These are phyloP conservation scores for Cryptosporidium xiaoi DNA, from an alignment of 169 alveolate species.

Conservation along the genomic window DNA sequence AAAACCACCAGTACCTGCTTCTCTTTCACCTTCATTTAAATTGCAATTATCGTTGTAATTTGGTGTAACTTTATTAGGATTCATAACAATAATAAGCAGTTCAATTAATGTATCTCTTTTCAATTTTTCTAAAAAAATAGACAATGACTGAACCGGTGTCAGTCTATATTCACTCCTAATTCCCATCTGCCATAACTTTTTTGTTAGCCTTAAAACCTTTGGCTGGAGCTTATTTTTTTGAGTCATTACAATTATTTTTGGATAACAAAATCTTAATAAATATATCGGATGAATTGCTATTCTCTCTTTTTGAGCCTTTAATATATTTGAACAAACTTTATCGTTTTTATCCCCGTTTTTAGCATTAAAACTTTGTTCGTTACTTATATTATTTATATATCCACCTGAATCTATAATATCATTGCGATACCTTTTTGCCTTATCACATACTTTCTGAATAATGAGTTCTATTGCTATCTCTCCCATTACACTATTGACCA, in stretches of 20 bases:
- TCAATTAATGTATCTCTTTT: conserved; percentile 55
- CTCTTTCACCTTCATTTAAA: not conserved
- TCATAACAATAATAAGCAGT: conserved; percentile 28
- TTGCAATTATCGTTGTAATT: not conserved
- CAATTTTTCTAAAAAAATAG: conserved; percentile 45
- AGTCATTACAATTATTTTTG: conserved; percentile 57
- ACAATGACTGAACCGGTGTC: conserved; percentile 44
- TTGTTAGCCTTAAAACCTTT: conserved; percentile 38
- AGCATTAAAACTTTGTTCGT: not conserved
- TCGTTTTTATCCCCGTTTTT: not conserved
- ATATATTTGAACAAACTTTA: no score
- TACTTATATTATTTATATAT: conserved; percentile 19
- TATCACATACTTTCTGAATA: conserved; percentile 45
- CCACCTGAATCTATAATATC: conserved; percentile 65
- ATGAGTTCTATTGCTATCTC: conserved; percentile 58
- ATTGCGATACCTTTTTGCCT: conserved; percentile 18
- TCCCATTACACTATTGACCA: conserved; percentile 34
- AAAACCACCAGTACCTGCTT: not conserved
- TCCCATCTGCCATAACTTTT: conserved; percentile 58
- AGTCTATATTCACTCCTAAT: conserved; percentile 65
- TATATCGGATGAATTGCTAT: conserved; percentile 17
- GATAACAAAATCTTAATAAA: conserved; percentile 53
- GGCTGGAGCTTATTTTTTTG: conserved; percentile 44
- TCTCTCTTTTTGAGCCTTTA: no score
- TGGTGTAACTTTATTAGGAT: conserved; percentile 11